Conservation (phyloP, 108 stramenopile species). For the Aurantiochytrium sp. region DNA sequence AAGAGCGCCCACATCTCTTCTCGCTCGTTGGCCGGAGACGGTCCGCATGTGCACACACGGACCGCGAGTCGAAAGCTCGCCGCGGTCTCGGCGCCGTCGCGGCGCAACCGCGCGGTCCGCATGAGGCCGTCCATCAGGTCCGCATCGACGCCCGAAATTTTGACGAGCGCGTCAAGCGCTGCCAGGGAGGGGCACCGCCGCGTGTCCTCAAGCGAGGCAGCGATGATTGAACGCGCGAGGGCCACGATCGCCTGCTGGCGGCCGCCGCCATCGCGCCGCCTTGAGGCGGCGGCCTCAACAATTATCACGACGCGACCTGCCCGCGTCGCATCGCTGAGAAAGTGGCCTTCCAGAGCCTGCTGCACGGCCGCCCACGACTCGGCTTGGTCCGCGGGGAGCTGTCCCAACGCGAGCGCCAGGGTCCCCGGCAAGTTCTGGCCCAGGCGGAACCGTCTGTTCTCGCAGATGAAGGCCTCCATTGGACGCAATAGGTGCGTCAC, state of each 20-base stretch:
- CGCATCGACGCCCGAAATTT: background rate
- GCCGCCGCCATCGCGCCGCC: too few species aligned
- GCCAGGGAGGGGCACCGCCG: background rate
- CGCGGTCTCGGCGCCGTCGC: background rate
- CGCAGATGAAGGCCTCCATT: background rate
- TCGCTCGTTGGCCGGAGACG: background rate
- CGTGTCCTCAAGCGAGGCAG: background rate
- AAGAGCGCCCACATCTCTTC: background rate
- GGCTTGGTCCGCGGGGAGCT: background rate
- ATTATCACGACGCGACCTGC: background rate
- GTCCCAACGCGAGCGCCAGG: background rate
- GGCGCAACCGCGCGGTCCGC: background rate
- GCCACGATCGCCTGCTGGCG: background rate
- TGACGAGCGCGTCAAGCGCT: background rate
- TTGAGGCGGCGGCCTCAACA: background rate
- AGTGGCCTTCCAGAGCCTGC: background rate
- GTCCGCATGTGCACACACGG: background rate
- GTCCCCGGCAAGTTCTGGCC: background rate
- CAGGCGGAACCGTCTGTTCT: background rate
- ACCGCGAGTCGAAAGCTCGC: background rate
- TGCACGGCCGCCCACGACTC: background rate
- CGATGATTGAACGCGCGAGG: background rate
- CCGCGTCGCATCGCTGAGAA: background rate
- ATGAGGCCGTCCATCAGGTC: background rate
- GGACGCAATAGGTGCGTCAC: background rate